These are phyloP conservation scores for Phalaenopsis equestris DNA, from an alignment of 106 monocot species.

Conservation along the genomic window DNA sequence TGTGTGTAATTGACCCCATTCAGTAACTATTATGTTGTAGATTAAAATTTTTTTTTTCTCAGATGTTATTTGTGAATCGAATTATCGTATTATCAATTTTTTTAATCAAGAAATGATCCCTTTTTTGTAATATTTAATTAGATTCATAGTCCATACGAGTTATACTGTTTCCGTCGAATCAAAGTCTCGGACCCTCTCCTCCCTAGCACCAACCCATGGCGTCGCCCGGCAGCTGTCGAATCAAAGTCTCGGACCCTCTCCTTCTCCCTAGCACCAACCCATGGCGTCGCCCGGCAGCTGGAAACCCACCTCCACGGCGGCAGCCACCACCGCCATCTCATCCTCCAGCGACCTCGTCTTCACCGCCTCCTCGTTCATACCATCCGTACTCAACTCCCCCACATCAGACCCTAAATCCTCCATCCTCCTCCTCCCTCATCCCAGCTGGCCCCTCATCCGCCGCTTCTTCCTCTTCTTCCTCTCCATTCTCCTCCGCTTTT, in stretches of 20 bases:
- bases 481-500: conserved; percentile 10
- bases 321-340: neutral
- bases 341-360: neutral
- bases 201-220: neutral
- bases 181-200: neutral
- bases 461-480: conserved; percentile 5
- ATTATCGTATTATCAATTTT: too few relatives aligned
- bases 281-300: neutral
- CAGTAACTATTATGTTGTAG: too few relatives aligned
- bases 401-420: too few relatives aligned
- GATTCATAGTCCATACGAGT: too few relatives aligned
- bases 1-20: too few relatives aligned
- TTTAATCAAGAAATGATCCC: too few relatives aligned
- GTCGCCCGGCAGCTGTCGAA: neutral
- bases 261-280: neutral
- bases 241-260: too few relatives aligned
- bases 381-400: too few relatives aligned
- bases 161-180: too few relatives aligned
- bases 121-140: too few relatives aligned
- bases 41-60: too few relatives aligned
- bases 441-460: conserved; percentile 6
- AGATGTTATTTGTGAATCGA: too few relatives aligned
- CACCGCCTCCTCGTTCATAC: neutral
- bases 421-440: conserved; percentile 3
- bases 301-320: neutral